Percentiles rank a stretch among this genome's conserved stretches.
These are phyloP conservation scores for Tubosaeta sp. DNA, from an alignment of 768 basidiomycete species.

Conservation along the genomic window DNA sequence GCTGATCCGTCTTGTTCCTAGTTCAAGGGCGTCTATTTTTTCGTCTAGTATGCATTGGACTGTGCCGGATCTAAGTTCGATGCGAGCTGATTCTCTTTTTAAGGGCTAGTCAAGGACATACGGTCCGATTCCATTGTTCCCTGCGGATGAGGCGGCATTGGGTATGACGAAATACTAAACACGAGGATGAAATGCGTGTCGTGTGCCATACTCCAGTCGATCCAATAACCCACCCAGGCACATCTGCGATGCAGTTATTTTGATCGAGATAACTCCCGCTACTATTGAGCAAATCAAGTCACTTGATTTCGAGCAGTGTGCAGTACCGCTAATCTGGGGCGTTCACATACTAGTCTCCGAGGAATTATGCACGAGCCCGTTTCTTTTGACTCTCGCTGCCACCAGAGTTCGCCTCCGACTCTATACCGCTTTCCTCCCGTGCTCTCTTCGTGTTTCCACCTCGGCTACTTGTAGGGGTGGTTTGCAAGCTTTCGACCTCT, in stretches of 20 bases:
- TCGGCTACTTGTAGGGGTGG: conserved; percentile 19
- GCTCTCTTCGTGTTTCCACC: conserved; percentile 14
- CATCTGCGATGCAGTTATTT: neutral
- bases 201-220: neutral
- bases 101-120: conserved; percentile 62
- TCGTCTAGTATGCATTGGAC: conserved; percentile 58
- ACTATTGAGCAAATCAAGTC: neutral
- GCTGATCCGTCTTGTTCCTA: conserved; percentile 17
- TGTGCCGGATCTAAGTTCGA: neutral
- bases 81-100: neutral
- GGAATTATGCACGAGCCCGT: conserved; percentile 12
- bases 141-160: conserved; percentile 60
- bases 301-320: neutral
- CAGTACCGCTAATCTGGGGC: neutral
- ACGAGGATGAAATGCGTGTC: conserved; percentile 64
- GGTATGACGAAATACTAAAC: conserved; percentile 37
- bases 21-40: conserved; percentile 60
- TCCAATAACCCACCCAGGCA: neutral
- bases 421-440: conserved; percentile 8
- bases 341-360: neutral
- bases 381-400: conserved; percentile 5
- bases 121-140: conserved; percentile 78
- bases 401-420: neutral
- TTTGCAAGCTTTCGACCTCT: conserved; percentile 21
- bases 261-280: neutral